Evolutionary conservation across 176 grass and related monocot species (phyloP).

Genomic region (Cenchrus americanus): DNA sequence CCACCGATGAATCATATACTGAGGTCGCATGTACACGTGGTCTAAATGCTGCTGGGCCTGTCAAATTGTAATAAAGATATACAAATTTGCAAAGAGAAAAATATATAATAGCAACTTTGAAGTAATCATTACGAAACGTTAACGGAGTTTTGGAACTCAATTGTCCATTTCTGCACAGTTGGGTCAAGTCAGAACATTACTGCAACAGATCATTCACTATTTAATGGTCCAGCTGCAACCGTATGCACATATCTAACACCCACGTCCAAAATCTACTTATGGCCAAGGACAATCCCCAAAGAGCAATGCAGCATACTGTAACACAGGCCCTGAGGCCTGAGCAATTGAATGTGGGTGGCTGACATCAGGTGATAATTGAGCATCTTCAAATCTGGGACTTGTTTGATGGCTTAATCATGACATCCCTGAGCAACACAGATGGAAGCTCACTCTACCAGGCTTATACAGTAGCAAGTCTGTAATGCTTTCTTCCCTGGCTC

Average conservation of each 20-base stretch:
- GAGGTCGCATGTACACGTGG: slow-evolving; percentile 79
- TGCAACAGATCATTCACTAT: neutral
- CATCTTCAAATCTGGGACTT: neutral
- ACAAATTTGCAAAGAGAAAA: slow-evolving; percentile 2
- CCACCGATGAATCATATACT: slow-evolving; percentile 69
- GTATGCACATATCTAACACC: neutral
- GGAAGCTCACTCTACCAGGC: no score
- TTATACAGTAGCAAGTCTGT: neutral
- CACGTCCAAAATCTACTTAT: neutral
- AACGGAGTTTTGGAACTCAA: slow-evolving; percentile 26
- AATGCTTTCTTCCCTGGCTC: neutral
- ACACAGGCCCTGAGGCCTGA: no score
- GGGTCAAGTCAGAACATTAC: neutral
- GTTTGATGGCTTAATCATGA: neutral
- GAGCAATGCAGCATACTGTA: no score
- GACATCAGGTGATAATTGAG: no score
- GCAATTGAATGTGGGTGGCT: no score
- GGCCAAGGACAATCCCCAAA: neutral
- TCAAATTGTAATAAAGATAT: slow-evolving; percentile 36
- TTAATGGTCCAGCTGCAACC: neutral
- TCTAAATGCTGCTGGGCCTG: slow-evolving; percentile 95
- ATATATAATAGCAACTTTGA: neutral
- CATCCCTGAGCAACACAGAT: neutral
- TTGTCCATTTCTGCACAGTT: slow-evolving; percentile 36
- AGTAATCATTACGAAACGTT: slow-evolving; percentile 11